Conservation (phyloP, 2,329 filamentous ascomycete genomes). For the Fusarium oligoseptatum region DNA sequence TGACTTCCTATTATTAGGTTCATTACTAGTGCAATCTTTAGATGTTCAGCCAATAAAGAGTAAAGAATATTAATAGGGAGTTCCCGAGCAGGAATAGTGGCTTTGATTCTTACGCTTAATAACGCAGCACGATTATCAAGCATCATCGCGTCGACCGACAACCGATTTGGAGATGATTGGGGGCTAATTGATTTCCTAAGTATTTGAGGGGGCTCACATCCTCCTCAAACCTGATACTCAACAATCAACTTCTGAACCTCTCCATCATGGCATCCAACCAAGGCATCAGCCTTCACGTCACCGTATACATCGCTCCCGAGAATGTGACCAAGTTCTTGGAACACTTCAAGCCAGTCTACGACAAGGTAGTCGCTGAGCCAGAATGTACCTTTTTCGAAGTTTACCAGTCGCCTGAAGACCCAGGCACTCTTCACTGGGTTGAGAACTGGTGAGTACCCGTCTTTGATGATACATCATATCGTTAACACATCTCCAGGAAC, state of each 20-base stretch:
- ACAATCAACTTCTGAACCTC: too few relatives aligned
- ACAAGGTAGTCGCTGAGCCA: constrained; percentile 13
- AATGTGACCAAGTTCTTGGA: constrained; percentile 14
- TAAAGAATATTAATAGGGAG: not conserved
- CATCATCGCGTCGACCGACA: not conserved
- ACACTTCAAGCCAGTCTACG: constrained; percentile 13
- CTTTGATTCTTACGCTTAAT: not conserved
- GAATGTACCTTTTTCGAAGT: constrained; percentile 27
- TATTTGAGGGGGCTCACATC: not conserved
- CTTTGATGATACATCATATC: not conserved
- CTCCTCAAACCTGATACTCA: not conserved
- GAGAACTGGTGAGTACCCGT: constrained; percentile 8
- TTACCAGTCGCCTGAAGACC: constrained; percentile 16
- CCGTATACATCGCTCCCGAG: constrained; percentile 43
- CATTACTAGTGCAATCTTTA: not conserved
- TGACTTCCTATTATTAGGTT: not conserved
- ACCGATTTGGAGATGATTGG: not conserved
- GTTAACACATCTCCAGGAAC: not conserved
- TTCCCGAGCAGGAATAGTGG: not conserved
- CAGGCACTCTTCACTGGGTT: constrained; percentile 10
- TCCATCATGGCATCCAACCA: not conserved
- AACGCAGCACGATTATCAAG: not conserved
- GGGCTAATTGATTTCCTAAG: not conserved
- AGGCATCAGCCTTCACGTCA: constrained; percentile 12
- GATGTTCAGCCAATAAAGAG: not conserved